These are phyloP conservation scores for Microsporum audouinii DNA, from an alignment of 2,329 filamentous ascomycete genomes.

Conservation along the genomic window DNA sequence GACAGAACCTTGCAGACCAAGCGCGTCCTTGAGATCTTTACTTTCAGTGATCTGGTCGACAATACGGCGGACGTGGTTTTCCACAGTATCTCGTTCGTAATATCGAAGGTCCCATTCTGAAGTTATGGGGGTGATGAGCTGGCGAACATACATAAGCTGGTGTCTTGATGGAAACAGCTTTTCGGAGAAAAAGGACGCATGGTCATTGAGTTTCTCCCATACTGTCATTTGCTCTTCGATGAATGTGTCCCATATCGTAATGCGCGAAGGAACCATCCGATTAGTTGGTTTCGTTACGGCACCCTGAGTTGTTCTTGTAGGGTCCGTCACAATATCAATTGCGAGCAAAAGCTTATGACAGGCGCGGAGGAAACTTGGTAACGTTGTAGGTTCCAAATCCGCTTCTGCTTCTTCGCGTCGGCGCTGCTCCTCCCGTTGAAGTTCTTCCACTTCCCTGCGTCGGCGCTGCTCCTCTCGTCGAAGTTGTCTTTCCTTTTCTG, in stretches of 20 bases:
- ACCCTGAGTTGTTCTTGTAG: constrained; percentile 12
- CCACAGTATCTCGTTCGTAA: constrained; percentile 27
- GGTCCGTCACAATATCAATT: constrained; percentile 11
- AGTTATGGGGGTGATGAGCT: constrained; percentile 23
- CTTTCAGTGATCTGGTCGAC: constrained; percentile 22
- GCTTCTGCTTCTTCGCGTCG: not conserved
- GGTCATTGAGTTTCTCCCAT: constrained; percentile 9
- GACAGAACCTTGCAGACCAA: not conserved
- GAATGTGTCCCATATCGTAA: constrained; percentile 10
- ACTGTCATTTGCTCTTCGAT: constrained; percentile 1
- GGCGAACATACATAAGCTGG: constrained; percentile 11
- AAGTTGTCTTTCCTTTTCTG: too few species aligned
- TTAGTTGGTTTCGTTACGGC: constrained; percentile 12
- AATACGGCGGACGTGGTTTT: constrained; percentile 28
- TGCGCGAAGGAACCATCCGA: constrained; percentile 9
- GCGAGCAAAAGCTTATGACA: constrained; percentile 12
- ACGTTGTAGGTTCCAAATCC: not conserved
- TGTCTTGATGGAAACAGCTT: constrained; percentile 10
- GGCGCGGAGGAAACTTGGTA: not conserved
- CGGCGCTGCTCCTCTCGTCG: not conserved
- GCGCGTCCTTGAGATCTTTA: not conserved
- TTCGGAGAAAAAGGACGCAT: constrained; percentile 8
- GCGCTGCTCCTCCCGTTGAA: not conserved
- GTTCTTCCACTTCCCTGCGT: not conserved
- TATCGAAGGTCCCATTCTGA: constrained; percentile 27